phyloP scores from a whole-genome alignment of 371 early-diverging fungal genomes.

The Haplosporangium sp. region DNA sequence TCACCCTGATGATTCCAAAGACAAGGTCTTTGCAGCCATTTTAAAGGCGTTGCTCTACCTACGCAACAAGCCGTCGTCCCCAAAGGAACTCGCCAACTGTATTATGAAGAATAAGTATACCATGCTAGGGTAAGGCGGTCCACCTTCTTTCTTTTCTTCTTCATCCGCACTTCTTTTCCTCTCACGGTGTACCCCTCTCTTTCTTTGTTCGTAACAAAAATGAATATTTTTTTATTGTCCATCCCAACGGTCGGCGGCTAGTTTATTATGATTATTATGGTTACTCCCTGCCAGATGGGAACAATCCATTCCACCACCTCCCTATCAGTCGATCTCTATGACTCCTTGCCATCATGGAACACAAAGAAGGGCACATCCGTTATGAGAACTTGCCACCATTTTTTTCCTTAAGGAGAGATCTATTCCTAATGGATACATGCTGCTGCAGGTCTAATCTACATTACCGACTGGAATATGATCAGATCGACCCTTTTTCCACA shows the following conservation, averaged over 20 bases:
- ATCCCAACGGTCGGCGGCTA: neutral
- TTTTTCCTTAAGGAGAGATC: too few species aligned
- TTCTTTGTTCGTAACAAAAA: neutral
- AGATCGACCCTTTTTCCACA: neutral
- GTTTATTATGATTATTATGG: neutral
- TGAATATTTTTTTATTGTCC: neutral
- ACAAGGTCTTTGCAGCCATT: conserved; percentile 86
- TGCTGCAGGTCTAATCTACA: too few species aligned
- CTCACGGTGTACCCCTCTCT: neutral
- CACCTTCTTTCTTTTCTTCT: neutral
- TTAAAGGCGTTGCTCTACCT: conserved; percentile 77
- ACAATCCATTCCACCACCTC: too few species aligned
- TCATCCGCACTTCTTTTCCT: neutral
- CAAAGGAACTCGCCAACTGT: conserved; percentile 81
- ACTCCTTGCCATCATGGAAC: neutral
- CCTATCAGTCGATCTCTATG: conserved; percentile 1
- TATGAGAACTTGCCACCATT: too few species aligned
- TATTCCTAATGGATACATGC: too few species aligned
- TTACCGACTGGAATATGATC: too few species aligned
- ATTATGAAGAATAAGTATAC: conserved; percentile 83
- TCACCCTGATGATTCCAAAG: conserved; percentile 83
- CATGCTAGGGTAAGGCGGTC: conserved; percentile 70
- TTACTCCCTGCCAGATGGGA: too few species aligned
- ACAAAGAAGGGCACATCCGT: neutral
- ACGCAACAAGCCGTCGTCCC: conserved; percentile 83